Percentiles rank a stretch among this genome's conserved stretches.
Conservation (phyloP, 2,329 filamentous ascomycete genomes). For the Nemania diffusa region DNA sequence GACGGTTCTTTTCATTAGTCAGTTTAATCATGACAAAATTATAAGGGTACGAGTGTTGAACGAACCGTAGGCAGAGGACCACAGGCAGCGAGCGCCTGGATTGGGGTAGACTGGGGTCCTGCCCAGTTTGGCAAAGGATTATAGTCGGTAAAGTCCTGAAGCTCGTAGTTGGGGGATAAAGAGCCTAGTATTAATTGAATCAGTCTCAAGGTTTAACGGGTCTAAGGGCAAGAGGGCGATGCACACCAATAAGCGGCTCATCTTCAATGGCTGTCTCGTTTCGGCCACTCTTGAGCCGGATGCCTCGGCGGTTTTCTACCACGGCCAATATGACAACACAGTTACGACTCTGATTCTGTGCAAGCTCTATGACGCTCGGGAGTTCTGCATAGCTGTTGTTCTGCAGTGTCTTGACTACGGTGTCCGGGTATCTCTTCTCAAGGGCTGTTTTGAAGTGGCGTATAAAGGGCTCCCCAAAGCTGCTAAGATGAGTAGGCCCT, state of each 20-base stretch:
- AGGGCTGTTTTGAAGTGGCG: slow-evolving; percentile 60
- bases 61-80: slow-evolving; percentile 64
- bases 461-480: slow-evolving; percentile 55
- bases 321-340: slow-evolving; percentile 64
- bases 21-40: slow-evolving; percentile 5
- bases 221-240: background rate
- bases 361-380: slow-evolving; percentile 58
- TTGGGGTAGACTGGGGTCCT: slow-evolving; percentile 50
- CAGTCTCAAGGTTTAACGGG: background rate
- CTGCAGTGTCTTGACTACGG: slow-evolving; percentile 61
- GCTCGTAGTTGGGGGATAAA: slow-evolving; percentile 21
- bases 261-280: slow-evolving; percentile 54
- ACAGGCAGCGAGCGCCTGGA: slow-evolving; percentile 59
- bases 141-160: slow-evolving; percentile 62
- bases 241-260: slow-evolving; percentile 60
- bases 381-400: slow-evolving; percentile 63
- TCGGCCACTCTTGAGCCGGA: slow-evolving; percentile 56
- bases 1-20: slow-evolving; percentile 53
- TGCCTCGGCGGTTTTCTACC: slow-evolving; percentile 61
- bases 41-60: slow-evolving; percentile 8
- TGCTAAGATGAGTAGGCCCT: slow-evolving; percentile 29
- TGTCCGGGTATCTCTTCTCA: slow-evolving; percentile 50
- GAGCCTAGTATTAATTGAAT: slow-evolving; percentile 10
- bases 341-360: slow-evolving; percentile 58
- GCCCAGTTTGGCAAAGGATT: slow-evolving; percentile 62